Percentiles rank a stretch among this genome's conserved stretches.
These are phyloP conservation scores for Carpinus viminea DNA, from an alignment of 306 rosid species.

Conservation along the genomic window DNA sequence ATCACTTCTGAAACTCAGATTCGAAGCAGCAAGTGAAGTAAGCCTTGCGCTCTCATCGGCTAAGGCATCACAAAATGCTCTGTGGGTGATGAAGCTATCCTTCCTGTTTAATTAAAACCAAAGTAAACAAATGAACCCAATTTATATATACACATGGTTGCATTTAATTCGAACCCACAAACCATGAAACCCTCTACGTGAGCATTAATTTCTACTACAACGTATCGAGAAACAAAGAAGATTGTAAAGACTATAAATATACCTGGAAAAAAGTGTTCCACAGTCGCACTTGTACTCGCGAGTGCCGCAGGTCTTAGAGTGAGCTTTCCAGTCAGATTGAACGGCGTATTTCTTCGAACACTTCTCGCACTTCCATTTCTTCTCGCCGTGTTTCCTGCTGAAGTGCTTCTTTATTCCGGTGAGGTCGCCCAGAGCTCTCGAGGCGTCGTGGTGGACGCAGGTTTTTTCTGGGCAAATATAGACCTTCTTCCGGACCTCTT, in stretches of 20 bases:
- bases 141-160: no score
- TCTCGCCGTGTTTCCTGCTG: constrained; percentile 93
- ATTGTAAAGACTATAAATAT: background rate
- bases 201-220: constrained; percentile 36
- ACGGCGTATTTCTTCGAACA: constrained; percentile 96
- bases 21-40: constrained; percentile 51
- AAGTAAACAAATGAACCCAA: constrained; percentile 24
- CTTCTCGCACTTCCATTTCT: constrained; percentile 97
- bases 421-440: constrained; percentile 90
- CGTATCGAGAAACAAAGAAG: background rate
- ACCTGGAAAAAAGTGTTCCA: constrained; percentile 97
- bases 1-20: constrained; percentile 69
- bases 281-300: constrained; percentile 94
- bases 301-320: constrained; percentile 92
- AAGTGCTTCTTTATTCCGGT: constrained; percentile 95
- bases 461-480: constrained; percentile 87
- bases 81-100: constrained; percentile 94
- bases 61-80: constrained; percentile 97
- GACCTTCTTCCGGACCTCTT: constrained; percentile 79
- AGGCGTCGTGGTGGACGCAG: constrained; percentile 84
- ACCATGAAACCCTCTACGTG: constrained; percentile 37
- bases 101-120: constrained; percentile 57
- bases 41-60: constrained; percentile 91
- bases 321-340: constrained; percentile 98
- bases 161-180: constrained; percentile 41